Conservation (phyloP, 768 basidiomycete genomes). For the Mycena sanguinolenta region DNA sequence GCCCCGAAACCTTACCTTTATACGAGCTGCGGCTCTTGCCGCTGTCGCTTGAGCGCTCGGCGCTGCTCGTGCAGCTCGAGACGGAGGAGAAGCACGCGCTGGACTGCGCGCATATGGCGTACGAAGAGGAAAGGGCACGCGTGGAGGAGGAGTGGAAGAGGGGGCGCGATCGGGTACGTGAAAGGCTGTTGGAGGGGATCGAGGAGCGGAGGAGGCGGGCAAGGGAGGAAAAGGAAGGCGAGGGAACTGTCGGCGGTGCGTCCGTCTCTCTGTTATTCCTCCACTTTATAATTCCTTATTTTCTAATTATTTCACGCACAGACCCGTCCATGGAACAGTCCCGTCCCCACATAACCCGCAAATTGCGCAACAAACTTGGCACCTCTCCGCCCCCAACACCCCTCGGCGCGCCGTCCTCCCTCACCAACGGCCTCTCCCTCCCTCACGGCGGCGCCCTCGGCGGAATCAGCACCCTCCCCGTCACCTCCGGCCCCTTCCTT, state of each 20-base stretch:
- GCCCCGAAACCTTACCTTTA: conserved; percentile 73
- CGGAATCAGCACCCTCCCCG: conserved; percentile 62
- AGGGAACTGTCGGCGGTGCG: conserved; percentile 80
- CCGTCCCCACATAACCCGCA: conserved; percentile 85
- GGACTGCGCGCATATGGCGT: conserved; percentile 76
- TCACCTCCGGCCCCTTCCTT: conserved; percentile 76
- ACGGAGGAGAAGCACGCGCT: conserved; percentile 78
- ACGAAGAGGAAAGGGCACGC: conserved; percentile 81
- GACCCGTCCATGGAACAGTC: conserved; percentile 84
- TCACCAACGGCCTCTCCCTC: conserved; percentile 60
- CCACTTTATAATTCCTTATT: conserved; percentile 2
- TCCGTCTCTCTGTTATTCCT: conserved; percentile 32
- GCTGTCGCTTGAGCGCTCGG: conserved; percentile 81
- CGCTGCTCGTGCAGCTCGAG: conserved; percentile 74
- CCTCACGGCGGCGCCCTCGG: conserved; percentile 32
- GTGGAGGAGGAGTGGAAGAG: conserved; percentile 88
- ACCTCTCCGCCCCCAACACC: conserved; percentile 86
- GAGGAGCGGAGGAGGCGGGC: conserved; percentile 85
- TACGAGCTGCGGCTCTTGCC: conserved; percentile 84
- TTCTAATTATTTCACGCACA: conserved; percentile 45
- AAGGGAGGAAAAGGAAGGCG: conserved; percentile 90
- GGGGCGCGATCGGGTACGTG: conserved; percentile 81
- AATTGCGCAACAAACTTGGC: conserved; percentile 84
- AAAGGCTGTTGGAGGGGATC: conserved; percentile 85
- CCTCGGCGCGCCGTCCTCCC: conserved; percentile 54